Percentiles rank a stretch among this genome's conserved stretches.
Evolutionary conservation across 2,329 filamentous ascomycete genomes (phyloP).

Genomic region (Ophiostoma himal-ulmi): DNA sequence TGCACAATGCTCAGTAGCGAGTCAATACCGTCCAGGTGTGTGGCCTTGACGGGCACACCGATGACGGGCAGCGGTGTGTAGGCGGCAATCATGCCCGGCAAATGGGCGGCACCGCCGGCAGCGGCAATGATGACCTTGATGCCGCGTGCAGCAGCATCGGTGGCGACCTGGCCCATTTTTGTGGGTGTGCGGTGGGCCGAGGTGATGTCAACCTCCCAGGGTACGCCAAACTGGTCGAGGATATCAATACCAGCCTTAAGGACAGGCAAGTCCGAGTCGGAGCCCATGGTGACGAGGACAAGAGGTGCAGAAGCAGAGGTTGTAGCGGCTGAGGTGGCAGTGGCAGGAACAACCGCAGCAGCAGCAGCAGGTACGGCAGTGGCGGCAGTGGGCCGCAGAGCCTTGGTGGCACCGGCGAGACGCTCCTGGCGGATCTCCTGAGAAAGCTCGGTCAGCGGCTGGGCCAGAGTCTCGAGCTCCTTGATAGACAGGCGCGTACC

Average conservation of each 20-base stretch:
- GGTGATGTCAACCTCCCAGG: slow-evolving; percentile 68
- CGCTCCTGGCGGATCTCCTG: slow-evolving; percentile 55
- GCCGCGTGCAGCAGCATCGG: slow-evolving; percentile 56
- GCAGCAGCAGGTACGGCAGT: background rate
- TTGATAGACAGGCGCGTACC: slow-evolving; percentile 56
- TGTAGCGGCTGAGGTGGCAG: slow-evolving; percentile 12
- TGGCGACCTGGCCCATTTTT: slow-evolving; percentile 63
- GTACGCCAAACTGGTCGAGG: slow-evolving; percentile 63
- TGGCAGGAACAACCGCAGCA: background rate
- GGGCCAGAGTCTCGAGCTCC: slow-evolving; percentile 53
- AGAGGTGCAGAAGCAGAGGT: slow-evolving; percentile 42
- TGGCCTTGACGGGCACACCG: slow-evolving; percentile 70
- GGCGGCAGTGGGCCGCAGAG: slow-evolving; percentile 34
- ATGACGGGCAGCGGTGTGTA: slow-evolving; percentile 69
- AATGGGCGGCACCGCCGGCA: slow-evolving; percentile 65
- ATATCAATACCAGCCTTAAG: slow-evolving; percentile 61
- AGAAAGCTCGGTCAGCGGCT: slow-evolving; percentile 62
- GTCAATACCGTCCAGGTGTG: slow-evolving; percentile 65
- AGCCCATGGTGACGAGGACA: slow-evolving; percentile 78
- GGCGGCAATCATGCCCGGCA: slow-evolving; percentile 70
- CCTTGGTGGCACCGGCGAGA: slow-evolving; percentile 38
- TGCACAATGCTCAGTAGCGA: slow-evolving; percentile 68
- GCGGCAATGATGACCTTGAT: slow-evolving; percentile 71
- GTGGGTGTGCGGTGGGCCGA: slow-evolving; percentile 71
- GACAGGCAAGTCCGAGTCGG: slow-evolving; percentile 67